Base-by-base conservation (phyloP, 371 early-diverging fungal genomes). In the Circinella minor region DNA sequence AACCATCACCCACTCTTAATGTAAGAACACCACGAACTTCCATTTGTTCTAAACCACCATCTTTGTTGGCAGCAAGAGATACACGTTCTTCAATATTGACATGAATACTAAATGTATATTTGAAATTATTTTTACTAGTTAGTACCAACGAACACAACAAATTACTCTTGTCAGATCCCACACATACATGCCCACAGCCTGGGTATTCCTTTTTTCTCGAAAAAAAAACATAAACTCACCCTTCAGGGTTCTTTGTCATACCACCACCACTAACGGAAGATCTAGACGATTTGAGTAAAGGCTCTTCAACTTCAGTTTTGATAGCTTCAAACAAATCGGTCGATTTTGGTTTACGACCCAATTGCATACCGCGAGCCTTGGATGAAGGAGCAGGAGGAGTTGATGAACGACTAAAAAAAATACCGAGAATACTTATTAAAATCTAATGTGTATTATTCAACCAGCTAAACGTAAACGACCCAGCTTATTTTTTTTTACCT, bases 1-100 rank as follows among this genome's bases (percentile, higher is more conserved):
- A 70, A 20, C 91, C 81, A 71, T 96, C 94, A 18, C 88, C 78
- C 43, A 96, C 89, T 64, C 88, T 85, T 18, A 98, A 81, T 55
- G 89, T 88, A 80, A 98, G 73, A 48, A 93, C 93, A 72, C 99
- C 99, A 79, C 94, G 94, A 54, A 97, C 92, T 62, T 98, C 97
- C 89, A 98, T 86, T 70, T 80, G 89, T 72, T 96, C 92, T 46
- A 97, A 77, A 20, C 95, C 97, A 57, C 98, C 98, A 72, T 98
- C 99, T 47, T 92, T 85, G 76, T 93, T 94, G n/a, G 93, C 91
- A 46, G 89, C 80, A 20, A 93, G 86, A 1, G 90, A 84, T 39
- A 98, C 89, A 71, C 90, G 92, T 80, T 98, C 99, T 62, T 95
- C 95, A 11, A 97, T 86, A 51, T 87, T 82, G 34, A 96, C 81